A percentile compares a stretch with the other conserved stretches of the same genome.
Evolutionary conservation across 257 asterid species (phyloP).

Genomic region (Solanum neorickii): DNA sequence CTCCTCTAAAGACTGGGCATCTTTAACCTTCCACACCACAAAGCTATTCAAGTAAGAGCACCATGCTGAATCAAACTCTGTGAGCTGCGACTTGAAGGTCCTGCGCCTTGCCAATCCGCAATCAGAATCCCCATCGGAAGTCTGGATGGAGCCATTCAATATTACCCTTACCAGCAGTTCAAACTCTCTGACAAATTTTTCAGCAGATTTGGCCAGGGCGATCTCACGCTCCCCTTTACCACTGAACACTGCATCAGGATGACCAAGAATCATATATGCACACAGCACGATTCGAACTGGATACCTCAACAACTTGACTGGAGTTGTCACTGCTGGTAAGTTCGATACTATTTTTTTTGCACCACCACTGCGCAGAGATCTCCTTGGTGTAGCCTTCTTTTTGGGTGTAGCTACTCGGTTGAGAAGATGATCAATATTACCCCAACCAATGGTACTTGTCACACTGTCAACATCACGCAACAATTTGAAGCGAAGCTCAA

Average conservation of each 20-base stretch:
- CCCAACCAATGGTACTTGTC: slow-evolving; percentile 33
- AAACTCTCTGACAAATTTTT: slow-evolving; percentile 64
- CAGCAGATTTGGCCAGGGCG: slow-evolving; percentile 66
- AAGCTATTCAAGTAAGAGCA: slow-evolving; percentile 87
- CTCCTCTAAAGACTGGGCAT: slow-evolving; percentile 75
- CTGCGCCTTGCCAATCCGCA: slow-evolving; percentile 6
- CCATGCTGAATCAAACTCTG: slow-evolving; percentile 84
- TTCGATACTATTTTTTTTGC: slow-evolving; percentile 15
- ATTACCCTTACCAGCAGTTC: slow-evolving; percentile 58
- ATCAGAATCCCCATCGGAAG: slow-evolving; percentile 30
- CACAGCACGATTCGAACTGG: slow-evolving; percentile 85
- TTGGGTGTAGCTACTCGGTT: slow-evolving; percentile 70
- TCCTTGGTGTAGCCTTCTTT: slow-evolving; percentile 45
- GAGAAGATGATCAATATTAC: slow-evolving; percentile 87
- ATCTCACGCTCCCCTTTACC: slow-evolving; percentile 80
- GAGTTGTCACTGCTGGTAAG: slow-evolving; percentile 19
- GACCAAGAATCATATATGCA: slow-evolving; percentile 77
- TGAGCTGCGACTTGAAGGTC: slow-evolving; percentile 70
- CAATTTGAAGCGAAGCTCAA: slow-evolving; percentile 52
- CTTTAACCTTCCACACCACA: slow-evolving; percentile 93
- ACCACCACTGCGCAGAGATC: slow-evolving; percentile 20
- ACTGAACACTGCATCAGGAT: slow-evolving; percentile 91
- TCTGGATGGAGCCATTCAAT: slow-evolving; percentile 45
- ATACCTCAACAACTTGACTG: slow-evolving; percentile 49
- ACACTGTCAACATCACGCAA: slow-evolving; percentile 23